Evolutionary conservation across 371 early-diverging fungal species (phyloP).

Genomic region (Haplosporangium sp.): DNA sequence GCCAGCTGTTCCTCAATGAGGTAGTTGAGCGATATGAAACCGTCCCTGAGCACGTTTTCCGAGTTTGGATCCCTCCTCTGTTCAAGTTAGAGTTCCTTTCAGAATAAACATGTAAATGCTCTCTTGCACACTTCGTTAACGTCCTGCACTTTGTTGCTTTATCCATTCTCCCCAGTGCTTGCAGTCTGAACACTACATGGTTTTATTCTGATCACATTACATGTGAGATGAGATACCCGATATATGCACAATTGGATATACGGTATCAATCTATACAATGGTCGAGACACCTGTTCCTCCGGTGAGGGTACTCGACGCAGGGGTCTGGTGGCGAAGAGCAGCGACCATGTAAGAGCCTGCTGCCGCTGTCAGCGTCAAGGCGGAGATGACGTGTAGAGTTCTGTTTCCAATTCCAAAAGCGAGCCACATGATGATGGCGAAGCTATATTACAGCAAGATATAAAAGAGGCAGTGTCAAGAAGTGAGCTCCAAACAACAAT

Average conservation of each 20-base stretch:
- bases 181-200: no score
- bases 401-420: conserved; percentile 6
- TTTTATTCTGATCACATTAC: no score
- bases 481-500: neutral
- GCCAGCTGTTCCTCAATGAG: no score
- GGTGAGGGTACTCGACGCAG: conserved; percentile 42
- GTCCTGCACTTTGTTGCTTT: no score
- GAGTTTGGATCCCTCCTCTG: no score
- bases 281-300: conserved; percentile 48
- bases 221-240: neutral
- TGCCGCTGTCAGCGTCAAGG: conserved; percentile 19
- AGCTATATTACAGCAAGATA: conserved; percentile 4
- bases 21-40: no score
- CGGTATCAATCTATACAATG: conserved; percentile 29
- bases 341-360: conserved; percentile 29
- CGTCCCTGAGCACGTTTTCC: no score
- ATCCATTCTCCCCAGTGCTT: no score
- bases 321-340: conserved; percentile 35
- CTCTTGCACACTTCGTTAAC: no score
- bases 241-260: neutral
- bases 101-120: no score
- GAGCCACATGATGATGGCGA: conserved; percentile 40
- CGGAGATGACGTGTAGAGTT: conserved; percentile 12
- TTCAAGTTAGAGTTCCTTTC: no score
- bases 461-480: neutral